Evolutionary conservation across 371 early-diverging fungal genomes (phyloP), one percentile per base, ranked within the genome.

Genomic region (Mucor irregularis): DNA sequence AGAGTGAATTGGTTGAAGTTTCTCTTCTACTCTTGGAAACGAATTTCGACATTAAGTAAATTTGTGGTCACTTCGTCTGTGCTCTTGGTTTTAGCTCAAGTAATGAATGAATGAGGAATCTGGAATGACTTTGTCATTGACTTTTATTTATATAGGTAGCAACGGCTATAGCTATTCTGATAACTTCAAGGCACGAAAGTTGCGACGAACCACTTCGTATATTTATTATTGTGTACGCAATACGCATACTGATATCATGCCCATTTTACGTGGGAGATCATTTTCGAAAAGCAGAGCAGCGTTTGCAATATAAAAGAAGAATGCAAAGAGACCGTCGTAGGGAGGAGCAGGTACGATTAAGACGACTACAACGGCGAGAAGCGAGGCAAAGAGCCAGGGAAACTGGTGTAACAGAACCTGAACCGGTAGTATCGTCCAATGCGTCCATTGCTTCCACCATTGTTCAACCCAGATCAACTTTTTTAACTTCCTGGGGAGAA

Each of bases 121-220:
- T n/a, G n/a, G n/a, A n/a, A n/a, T n/a, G n/a, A n/a, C n/a, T n/a
- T n/a, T n/a, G n/a, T n/a, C n/a, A 0, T 39, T 16, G 22, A 33
- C 30, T 8, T 42, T 10, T 14, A 1, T 9, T 24, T 22, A 24
- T 21, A 14, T 52, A 76, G 76, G 56, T 68, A 19, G 48, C 63
- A 11, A 57, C 69, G 3, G 62, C 56, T 9, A 58, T 69, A 11
- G 52, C 55, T 21, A 71, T 71, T 3, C 42, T 77, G 22, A 49
- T 51, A 14, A 58, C 66, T 39, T 71, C 74, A 16, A 58, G 61
- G 51, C 45, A 59, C 17, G 66, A 69, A 62, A 62, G 63, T 31
- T 77, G 77, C 35, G 77, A 77, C 37, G 64, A 71, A 33, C 71
- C 73, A 2, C 39, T 77, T 9, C 64, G 62, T 14, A 48, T 69